A percentile compares a stretch with the other conserved stretches of the same genome.
Evolutionary conservation across 1,284 basidiomycete species (phyloP).

Genomic region (Hemileia vastatrix): DNA sequence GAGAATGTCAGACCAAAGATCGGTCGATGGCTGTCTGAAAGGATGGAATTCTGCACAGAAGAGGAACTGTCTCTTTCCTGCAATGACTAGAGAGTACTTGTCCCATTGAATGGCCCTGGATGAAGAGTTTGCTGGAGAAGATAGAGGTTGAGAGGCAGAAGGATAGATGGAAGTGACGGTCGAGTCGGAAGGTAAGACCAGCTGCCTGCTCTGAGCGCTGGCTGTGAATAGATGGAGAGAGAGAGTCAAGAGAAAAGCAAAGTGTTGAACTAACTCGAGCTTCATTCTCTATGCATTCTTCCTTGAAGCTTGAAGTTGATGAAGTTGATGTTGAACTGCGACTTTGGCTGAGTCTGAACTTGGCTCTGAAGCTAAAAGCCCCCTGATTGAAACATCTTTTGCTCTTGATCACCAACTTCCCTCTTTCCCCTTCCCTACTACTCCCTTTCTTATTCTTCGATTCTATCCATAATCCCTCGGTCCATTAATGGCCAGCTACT

Average conservation of each 20-base stretch:
- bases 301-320: slow-evolving; percentile 34
- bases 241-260: too few relatives aligned
- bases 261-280: too few relatives aligned
- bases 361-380: slow-evolving; percentile 49
- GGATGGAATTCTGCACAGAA: slow-evolving; percentile 61
- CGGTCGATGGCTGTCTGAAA: slow-evolving; percentile 66
- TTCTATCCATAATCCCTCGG: background rate
- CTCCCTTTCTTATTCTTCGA: slow-evolving; percentile 44
- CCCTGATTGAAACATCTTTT: slow-evolving; percentile 4
- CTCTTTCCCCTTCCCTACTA: slow-evolving; percentile 39
- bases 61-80: slow-evolving; percentile 54
- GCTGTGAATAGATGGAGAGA: too few relatives aligned
- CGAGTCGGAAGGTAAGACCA: slow-evolving; percentile 35
- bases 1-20: slow-evolving; percentile 68
- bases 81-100: slow-evolving; percentile 53
- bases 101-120: slow-evolving; percentile 57
- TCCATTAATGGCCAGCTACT: background rate
- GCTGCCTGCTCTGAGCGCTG: too few relatives aligned
- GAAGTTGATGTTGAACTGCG: background rate
- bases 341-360: slow-evolving; percentile 56
- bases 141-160: too few relatives aligned
- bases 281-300: slow-evolving; percentile 40
- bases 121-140: too few relatives aligned
- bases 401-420: slow-evolving; percentile 30
- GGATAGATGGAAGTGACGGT: too few relatives aligned